Percentiles rank a stretch among this genome's conserved stretches.
Conservation (phyloP, 148 eudicot genomes). For the Suaeda aralocaspica region DNA sequence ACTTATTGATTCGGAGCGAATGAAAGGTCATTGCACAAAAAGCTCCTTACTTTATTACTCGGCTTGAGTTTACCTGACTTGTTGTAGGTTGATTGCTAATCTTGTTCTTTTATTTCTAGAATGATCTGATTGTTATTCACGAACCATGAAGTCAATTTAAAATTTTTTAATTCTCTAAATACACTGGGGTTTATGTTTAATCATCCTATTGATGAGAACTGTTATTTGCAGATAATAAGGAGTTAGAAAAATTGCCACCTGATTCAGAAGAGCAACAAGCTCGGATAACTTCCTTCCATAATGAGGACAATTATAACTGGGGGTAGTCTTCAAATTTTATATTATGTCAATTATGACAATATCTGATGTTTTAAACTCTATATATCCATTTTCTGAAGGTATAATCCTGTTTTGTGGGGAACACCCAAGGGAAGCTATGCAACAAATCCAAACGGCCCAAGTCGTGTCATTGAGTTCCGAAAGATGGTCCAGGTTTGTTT, state of each 20-base stretch:
- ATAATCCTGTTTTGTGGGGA: constrained; percentile 95
- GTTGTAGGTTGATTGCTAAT: background rate
- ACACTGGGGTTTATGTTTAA: background rate
- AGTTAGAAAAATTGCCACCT: constrained; percentile 65
- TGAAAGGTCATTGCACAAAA: background rate
- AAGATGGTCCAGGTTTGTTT: constrained; percentile 83
- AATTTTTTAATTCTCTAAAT: background rate
- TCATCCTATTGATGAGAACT: constrained; percentile 3
- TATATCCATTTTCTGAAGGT: constrained; percentile 32
- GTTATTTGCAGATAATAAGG: constrained; percentile 45
- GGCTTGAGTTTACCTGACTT: background rate
- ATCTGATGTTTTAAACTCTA: constrained; percentile 18
- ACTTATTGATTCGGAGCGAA: background rate
- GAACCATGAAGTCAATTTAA: background rate
- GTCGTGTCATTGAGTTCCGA: constrained; percentile 74
- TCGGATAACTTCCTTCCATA: constrained; percentile 65
- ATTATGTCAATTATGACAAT: background rate
- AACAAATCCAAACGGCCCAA: constrained; percentile 71
- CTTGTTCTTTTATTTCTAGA: background rate
- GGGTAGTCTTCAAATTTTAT: constrained; percentile 45
- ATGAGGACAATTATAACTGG: constrained; percentile 94
- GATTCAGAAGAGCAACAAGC: constrained; percentile 97
- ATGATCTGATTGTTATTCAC: background rate
- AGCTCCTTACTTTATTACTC: background rate
- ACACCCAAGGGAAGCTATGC: constrained; percentile 99